phyloP scores from a whole-genome alignment of 1,284 basidiomycete genomes.

The Amylostereum areolatum region DNA sequence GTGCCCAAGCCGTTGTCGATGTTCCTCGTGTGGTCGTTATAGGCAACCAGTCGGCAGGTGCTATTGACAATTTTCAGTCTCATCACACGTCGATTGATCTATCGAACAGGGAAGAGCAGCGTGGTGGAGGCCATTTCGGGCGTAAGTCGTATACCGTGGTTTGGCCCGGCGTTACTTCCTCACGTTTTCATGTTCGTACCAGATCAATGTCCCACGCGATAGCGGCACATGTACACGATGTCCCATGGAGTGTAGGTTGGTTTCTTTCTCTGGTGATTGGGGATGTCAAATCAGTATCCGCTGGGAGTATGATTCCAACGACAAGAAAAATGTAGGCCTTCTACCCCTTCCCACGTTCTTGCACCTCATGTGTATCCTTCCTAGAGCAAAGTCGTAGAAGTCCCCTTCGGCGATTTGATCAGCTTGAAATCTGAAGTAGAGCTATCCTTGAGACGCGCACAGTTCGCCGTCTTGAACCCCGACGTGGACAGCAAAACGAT shows the following conservation, averaged over 20 bases:
- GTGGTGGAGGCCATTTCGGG: slow-evolving; percentile 36
- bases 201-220: slow-evolving; percentile 31
- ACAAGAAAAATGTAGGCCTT: not conserved
- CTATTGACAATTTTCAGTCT: slow-evolving; percentile 4
- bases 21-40: slow-evolving; percentile 32
- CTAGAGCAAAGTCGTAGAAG: slow-evolving; percentile 24
- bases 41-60: slow-evolving; percentile 37
- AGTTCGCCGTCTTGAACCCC: slow-evolving; percentile 37
- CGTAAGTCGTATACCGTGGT: slow-evolving; percentile 15
- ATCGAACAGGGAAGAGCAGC: slow-evolving; percentile 26
- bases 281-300: slow-evolving; percentile 31
- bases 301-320: slow-evolving; percentile 23
- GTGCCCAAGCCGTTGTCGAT: slow-evolving; percentile 29
- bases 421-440: slow-evolving; percentile 31
- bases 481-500: slow-evolving; percentile 15
- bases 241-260: slow-evolving; percentile 36
- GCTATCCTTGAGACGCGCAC: slow-evolving; percentile 35
- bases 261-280: slow-evolving; percentile 24
- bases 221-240: slow-evolving; percentile 37
- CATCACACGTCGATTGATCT: too few species aligned
- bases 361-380: too few species aligned
- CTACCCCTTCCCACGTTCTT: too few species aligned
- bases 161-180: not conserved
- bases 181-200: not conserved
- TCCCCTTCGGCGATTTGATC: slow-evolving; percentile 29